Conservation (phyloP, 768 basidiomycete species). For the Melanogaster broomeanus region DNA sequence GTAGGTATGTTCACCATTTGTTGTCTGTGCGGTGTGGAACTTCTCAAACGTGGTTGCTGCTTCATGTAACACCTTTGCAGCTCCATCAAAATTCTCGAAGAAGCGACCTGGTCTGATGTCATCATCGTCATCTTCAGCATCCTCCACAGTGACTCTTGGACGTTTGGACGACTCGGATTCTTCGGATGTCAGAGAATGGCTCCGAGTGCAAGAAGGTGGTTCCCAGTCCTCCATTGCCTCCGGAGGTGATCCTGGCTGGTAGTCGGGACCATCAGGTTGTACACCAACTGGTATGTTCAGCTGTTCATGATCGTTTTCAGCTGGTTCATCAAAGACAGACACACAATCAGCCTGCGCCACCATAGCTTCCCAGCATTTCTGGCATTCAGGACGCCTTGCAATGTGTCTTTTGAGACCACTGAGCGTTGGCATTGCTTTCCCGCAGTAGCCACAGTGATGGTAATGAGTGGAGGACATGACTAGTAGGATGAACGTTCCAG, state of each 20-base stretch:
- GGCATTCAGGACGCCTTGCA: not conserved
- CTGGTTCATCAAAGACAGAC: not conserved
- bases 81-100: not conserved
- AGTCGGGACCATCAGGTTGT: slow-evolving; percentile 14
- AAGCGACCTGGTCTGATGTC: not conserved
- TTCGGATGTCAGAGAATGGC: not conserved
- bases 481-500: not conserved
- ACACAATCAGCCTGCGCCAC: not conserved
- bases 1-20: not conserved
- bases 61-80: not conserved
- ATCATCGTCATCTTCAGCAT: not conserved
- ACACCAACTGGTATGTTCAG: not conserved
- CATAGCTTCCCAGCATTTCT: not conserved
- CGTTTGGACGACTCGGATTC: not conserved
- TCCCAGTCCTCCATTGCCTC: slow-evolving; percentile 32
- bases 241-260: slow-evolving; percentile 1
- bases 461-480: not conserved
- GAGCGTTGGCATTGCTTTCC: not conserved
- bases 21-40: not conserved
- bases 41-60: not conserved
- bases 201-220: slow-evolving; percentile 12
- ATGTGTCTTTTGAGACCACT: slow-evolving; percentile 5
- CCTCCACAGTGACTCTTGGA: not conserved
- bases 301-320: not conserved
- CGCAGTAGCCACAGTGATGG: not conserved